Evolutionary conservation across 1,139 yeast genomes (phyloP), one percentile per base, ranked within the genome.

Genomic region (Taphrina flavorubra): DNA sequence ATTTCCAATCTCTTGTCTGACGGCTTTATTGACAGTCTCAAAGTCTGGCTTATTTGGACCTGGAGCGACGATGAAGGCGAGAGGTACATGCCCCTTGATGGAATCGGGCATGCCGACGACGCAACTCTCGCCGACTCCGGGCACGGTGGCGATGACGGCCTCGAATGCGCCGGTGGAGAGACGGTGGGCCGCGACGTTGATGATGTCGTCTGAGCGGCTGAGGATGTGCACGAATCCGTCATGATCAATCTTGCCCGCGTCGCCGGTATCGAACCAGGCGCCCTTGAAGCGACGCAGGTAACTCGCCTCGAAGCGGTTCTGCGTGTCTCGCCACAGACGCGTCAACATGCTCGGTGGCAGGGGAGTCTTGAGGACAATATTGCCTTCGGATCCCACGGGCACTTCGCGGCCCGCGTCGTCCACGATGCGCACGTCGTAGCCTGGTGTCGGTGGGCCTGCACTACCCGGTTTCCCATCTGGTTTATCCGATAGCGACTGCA

Each of bases 371-470:
- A 63, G 61, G n/a, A 63, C 67, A 37, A 63, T 55, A 18, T 63
- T 63, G 18, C 67, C 67, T 13, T 56, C 59, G 6, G 60, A 16
- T 10, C 49, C 67, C 5, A 13, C 25, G 4, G 61, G 46, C 61
- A 63, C 11, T 39, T 53, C 61, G n/a, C 37, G 31, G 39, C 67
- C 67, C 16, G 40, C 37, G 56, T 63, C 67, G 34, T 63, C 67
- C 55, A 63, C 67, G 44, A 63, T 63, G 11, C 53, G 60, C 10
- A 63, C n/a, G 18, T 63, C 61, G 55, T 53, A 63, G 37, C 67
- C 67, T 25, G 67, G 67, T 10, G 66, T 56, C 47, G 71, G 62
- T 61, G 37, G 68, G 46, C 57, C 68, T 64, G 53, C 68, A 71
- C 36, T 57, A 55, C 55, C 68, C 63, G 49, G 69, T 70, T 25